A percentile compares a stretch with the other conserved stretches of the same genome.
Conservation (phyloP, 2,329 filamentous ascomycete genomes). For the Penicillium sp. region DNA sequence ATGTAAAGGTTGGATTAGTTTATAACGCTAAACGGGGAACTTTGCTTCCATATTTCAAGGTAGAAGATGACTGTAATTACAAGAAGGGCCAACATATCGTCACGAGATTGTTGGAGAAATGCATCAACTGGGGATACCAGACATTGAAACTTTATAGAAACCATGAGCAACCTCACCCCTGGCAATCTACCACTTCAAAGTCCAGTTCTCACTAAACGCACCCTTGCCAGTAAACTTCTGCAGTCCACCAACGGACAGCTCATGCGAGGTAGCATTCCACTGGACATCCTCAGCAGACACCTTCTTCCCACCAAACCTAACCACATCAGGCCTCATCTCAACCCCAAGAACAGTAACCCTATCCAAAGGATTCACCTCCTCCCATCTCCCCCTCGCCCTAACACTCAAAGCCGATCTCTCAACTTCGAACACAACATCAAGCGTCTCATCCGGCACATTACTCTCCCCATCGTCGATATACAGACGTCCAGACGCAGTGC, state of each 20-base stretch:
- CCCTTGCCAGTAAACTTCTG: slow-evolving; percentile 49
- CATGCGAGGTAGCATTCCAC: slow-evolving; percentile 48
- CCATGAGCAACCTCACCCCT: background rate
- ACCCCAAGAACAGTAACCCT: slow-evolving; percentile 64
- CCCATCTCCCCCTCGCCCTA: slow-evolving; percentile 50
- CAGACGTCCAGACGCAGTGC: slow-evolving; percentile 57
- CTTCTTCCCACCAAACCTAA: slow-evolving; percentile 50
- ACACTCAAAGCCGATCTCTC: slow-evolving; percentile 46
- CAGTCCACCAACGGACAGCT: slow-evolving; percentile 52
- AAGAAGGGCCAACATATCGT: too few species aligned
- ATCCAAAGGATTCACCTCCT: slow-evolving; percentile 56
- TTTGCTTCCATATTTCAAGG: background rate
- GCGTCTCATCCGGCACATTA: slow-evolving; percentile 53
- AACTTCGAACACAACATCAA: slow-evolving; percentile 47
- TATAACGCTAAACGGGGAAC: background rate
- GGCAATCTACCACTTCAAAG: slow-evolving; percentile 50
- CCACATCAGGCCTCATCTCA: slow-evolving; percentile 35
- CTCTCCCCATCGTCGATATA: slow-evolving; percentile 76
- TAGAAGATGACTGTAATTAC: too few species aligned
- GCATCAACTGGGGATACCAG: too few species aligned
- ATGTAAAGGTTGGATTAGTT: too few species aligned
- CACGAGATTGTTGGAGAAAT: too few species aligned
- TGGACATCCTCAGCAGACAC: slow-evolving; percentile 40
- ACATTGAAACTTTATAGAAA: background rate
- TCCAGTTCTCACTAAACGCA: slow-evolving; percentile 59